phyloP scores from a whole-genome alignment of 148 eudicot species.

The Pharnaceum exiguum region DNA sequence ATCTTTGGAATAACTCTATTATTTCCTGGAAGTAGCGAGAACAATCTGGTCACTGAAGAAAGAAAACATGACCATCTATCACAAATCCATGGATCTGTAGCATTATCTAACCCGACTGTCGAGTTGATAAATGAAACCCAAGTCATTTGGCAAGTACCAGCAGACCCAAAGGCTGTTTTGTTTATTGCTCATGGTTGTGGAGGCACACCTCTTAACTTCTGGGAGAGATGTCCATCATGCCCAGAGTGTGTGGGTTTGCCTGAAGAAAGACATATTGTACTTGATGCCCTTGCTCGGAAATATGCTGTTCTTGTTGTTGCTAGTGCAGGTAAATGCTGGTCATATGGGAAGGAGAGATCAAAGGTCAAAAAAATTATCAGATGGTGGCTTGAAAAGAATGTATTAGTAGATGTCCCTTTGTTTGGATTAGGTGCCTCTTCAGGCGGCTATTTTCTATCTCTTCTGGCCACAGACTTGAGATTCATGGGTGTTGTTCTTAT shows the following conservation, averaged over 20 bases:
- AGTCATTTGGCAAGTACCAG: conserved; percentile 81
- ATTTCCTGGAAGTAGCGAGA: conserved; percentile 14
- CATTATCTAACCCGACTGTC: conserved; percentile 41
- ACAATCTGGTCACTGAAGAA: conserved; percentile 14
- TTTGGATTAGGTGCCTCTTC: conserved; percentile 95
- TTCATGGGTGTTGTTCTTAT: conserved; percentile 63
- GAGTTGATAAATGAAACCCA: conserved; percentile 48
- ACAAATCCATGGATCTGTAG: conserved; percentile 26
- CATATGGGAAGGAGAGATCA: conserved; percentile 46
- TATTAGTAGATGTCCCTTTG: conserved; percentile 57
- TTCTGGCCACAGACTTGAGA: conserved; percentile 57
- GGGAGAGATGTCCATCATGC: conserved; percentile 59
- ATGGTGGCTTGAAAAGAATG: conserved; percentile 59
- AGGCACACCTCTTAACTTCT: conserved; percentile 67
- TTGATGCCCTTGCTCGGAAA: conserved; percentile 55
- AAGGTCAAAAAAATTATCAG: conserved; percentile 36
- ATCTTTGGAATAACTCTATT: conserved; percentile 24
- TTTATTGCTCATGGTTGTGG: conserved; percentile 91
- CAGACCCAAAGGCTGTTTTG: conserved; percentile 58
- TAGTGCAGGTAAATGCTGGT: conserved; percentile 70
- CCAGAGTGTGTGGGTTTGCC: conserved; percentile 78
- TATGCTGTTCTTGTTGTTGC: conserved; percentile 69
- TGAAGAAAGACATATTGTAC: conserved; percentile 71
- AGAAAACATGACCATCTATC: conserved; percentile 18
- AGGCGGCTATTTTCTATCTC: conserved; percentile 85